Evolutionary conservation across 208 protist genomes (phyloP).

Genomic region (Porcisia deanei): DNA sequence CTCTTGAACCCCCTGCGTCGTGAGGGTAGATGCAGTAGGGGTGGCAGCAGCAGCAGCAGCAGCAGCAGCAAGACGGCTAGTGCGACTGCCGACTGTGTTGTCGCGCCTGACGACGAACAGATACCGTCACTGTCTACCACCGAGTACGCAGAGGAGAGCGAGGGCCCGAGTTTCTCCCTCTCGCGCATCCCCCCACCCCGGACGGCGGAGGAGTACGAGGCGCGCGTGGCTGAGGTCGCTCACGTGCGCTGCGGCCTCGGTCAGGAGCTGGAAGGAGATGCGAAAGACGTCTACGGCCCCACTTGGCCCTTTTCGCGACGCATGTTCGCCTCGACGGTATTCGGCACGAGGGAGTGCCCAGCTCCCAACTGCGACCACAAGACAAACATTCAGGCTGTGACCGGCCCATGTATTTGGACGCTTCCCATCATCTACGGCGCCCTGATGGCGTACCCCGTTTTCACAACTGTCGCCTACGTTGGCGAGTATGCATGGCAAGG

Average conservation of each 20-base stretch:
- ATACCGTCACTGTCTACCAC: not conserved
- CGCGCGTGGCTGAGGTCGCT: constrained; percentile 30
- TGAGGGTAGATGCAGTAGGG: not conserved
- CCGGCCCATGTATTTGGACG: constrained; percentile 23
- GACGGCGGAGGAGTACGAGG: constrained; percentile 44
- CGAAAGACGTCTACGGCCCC: constrained; percentile 44
- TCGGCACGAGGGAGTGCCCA: constrained; percentile 11
- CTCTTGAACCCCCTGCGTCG: not conserved
- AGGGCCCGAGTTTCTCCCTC: constrained; percentile 13
- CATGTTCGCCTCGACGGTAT: constrained; percentile 22
- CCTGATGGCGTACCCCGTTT: constrained; percentile 27
- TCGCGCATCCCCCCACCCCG: constrained; percentile 17
- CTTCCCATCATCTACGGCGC: constrained; percentile 30
- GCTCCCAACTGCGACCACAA: constrained; percentile 38
- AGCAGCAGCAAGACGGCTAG: not conserved
- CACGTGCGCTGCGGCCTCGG: constrained; percentile 41
- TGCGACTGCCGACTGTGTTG: not conserved
- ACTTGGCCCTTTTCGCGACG: constrained; percentile 35
- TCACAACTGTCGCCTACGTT: constrained; percentile 35
- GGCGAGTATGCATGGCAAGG: constrained; percentile 24
- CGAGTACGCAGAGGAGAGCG: constrained; percentile 1
- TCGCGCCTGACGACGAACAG: not conserved
- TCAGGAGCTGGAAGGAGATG: constrained; percentile 29
- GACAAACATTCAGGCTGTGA: constrained; percentile 24
- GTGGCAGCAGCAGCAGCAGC: not conserved